These are phyloP conservation scores for Starmerella vaccinii DNA, from an alignment of 805 yeast genomes.

Conservation along the genomic window DNA sequence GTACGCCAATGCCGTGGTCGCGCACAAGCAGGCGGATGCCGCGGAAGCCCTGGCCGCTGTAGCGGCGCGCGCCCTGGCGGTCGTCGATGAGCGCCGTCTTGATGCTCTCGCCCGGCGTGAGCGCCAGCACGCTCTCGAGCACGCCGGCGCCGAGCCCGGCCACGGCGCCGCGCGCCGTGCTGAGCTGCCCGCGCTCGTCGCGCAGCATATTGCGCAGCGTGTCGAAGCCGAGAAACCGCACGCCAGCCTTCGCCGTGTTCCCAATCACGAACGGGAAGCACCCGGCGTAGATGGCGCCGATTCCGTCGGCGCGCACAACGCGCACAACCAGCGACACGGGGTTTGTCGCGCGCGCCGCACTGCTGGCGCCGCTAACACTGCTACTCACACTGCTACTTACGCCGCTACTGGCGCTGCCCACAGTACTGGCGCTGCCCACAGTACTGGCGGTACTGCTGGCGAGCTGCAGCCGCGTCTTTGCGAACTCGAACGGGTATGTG, in stretches of 20 bases:
- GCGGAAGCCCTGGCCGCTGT: slow-evolving; percentile 43
- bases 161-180: slow-evolving; percentile 81
- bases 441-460: no score
- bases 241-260: slow-evolving; percentile 92
- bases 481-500: slow-evolving; percentile 95
- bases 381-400: no score
- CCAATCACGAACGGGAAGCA: slow-evolving; percentile 96
- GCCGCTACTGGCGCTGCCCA: no score
- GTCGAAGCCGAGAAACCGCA: slow-evolving; percentile 87
- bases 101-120: slow-evolving; percentile 94
- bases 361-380: background rate
- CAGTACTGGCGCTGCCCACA: no score
- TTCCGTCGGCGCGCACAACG: slow-evolving; percentile 68
- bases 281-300: slow-evolving; percentile 74
- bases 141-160: slow-evolving; percentile 99
- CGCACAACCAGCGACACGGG: slow-evolving; percentile 72
- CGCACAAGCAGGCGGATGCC: slow-evolving; percentile 57
- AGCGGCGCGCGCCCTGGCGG: slow-evolving; percentile 58
- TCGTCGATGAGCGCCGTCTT: slow-evolving; percentile 94
- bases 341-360: slow-evolving; percentile 33
- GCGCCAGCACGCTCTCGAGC: slow-evolving; percentile 81
- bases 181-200: slow-evolving; percentile 76
- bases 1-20: slow-evolving; percentile 73
- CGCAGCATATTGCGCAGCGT: slow-evolving; percentile 64
- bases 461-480: slow-evolving; percentile 84